Percentiles rank a stretch among this genome's conserved stretches.
phyloP scores from a whole-genome alignment of 306 rosid species.

The Mimosa pudica region DNA sequence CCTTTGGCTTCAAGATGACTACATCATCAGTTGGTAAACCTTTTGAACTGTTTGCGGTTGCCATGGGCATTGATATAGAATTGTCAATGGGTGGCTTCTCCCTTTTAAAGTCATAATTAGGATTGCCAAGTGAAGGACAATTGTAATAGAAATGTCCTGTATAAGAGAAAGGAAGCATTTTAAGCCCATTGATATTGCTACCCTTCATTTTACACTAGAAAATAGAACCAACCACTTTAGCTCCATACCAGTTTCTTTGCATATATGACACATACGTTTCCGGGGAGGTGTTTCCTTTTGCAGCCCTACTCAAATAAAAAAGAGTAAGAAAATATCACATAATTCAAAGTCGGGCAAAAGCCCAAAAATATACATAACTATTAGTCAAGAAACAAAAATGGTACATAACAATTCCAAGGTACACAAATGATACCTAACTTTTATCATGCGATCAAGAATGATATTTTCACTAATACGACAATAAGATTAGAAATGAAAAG shows the following conservation, averaged over 20 bases:
- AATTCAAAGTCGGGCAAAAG: too few species aligned
- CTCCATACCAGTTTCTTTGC: constrained; percentile 91
- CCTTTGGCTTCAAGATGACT: constrained; percentile 96
- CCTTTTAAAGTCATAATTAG: constrained; percentile 81
- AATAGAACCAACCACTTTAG: background rate
- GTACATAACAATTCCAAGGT: too few species aligned
- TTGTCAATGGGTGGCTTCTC: constrained; percentile 98
- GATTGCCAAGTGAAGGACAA: constrained; percentile 98
- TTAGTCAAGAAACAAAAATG: too few species aligned
- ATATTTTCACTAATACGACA: too few species aligned
- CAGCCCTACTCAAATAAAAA: constrained; percentile 57
- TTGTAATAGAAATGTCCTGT: constrained; percentile 92
- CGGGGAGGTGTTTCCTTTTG: constrained; percentile 97
- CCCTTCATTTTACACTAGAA: constrained; percentile 20
- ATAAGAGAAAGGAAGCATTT: constrained; percentile 23
- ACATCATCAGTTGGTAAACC: constrained; percentile 95
- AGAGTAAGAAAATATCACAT: constrained; percentile 9
- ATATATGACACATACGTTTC: constrained; percentile 92
- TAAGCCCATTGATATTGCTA: constrained; percentile 17
- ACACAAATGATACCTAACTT: too few species aligned
- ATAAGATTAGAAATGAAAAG: too few species aligned
- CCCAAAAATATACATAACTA: too few species aligned
- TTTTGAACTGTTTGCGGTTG: constrained; percentile 92
- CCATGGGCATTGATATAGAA: constrained; percentile 97
- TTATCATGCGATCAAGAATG: too few species aligned